Conservation (phyloP, 495 filamentous ascomycete genomes). For the Hypoxylon intermedium region DNA sequence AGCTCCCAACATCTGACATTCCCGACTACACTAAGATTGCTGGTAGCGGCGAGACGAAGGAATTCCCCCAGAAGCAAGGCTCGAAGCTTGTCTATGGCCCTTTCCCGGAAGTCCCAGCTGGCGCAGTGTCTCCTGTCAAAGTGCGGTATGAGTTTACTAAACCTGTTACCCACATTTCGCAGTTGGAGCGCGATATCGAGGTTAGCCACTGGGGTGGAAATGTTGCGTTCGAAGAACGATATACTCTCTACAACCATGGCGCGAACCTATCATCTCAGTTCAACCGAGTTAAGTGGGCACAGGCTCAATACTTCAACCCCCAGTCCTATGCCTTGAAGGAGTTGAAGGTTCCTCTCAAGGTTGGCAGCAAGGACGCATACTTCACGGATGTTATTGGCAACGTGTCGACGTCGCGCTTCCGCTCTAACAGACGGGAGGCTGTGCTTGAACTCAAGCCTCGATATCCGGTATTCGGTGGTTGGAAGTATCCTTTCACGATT, state of each 20-base stretch:
- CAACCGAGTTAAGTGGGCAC: slow-evolving; percentile 82
- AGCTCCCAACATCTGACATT: slow-evolving; percentile 77
- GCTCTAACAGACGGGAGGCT: slow-evolving; percentile 78
- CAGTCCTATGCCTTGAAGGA: slow-evolving; percentile 79
- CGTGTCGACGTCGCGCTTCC: slow-evolving; percentile 90
- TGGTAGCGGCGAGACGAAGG: slow-evolving; percentile 63
- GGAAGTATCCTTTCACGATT: slow-evolving; percentile 95
- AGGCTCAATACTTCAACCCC: slow-evolving; percentile 76
- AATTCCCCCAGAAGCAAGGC: slow-evolving; percentile 83
- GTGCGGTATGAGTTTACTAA: slow-evolving; percentile 96
- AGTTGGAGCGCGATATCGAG: slow-evolving; percentile 88
- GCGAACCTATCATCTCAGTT: slow-evolving; percentile 86
- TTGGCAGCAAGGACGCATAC: slow-evolving; percentile 83
- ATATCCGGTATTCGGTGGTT: slow-evolving; percentile 92
- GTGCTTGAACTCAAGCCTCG: slow-evolving; percentile 88
- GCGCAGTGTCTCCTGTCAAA: slow-evolving; percentile 70
- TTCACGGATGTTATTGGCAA: slow-evolving; percentile 98
- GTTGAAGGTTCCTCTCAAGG: slow-evolving; percentile 76
- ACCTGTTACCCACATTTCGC: slow-evolving; percentile 76
- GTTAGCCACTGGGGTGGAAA: slow-evolving; percentile 99
- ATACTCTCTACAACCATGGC: slow-evolving; percentile 84
- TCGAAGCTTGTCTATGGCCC: slow-evolving; percentile 91
- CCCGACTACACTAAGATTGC: slow-evolving; percentile 83
- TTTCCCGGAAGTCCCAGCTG: slow-evolving; percentile 77
- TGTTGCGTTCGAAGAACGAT: slow-evolving; percentile 90